Base-by-base conservation (phyloP, 768 basidiomycete species). In the Calvatia gigantea region DNA sequence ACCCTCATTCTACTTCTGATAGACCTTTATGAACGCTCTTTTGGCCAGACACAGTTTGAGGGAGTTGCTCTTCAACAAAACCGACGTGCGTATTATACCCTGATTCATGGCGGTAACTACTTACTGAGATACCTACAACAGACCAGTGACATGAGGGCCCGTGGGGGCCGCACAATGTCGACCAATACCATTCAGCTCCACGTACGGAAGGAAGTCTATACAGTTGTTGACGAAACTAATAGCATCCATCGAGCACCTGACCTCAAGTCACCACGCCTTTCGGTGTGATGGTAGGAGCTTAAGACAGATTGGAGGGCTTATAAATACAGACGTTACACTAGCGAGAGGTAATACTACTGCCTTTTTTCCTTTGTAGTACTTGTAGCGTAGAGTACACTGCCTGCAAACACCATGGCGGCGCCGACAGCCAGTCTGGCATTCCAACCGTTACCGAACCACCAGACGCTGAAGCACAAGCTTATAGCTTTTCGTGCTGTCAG, bases 361-460 rank as follows among this genome's bases (percentile, higher is more conserved):
- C 33, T 31, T 54, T 52, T 57, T 28, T 45, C 48, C 35, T 56
- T 45, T 8, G 27, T 28, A 27, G 19, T 31, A 38, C 53, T 46
- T 0, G 48, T 52, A 3, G 77, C 74, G 67, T 88, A 90, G 62
- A 85, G 59, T 11, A 86, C 63, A 57, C 85, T 87, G 19, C 88
- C 88, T 3, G 77, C 50, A 60, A 91, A 84, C 2, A 94, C 92
- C 82, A 93, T 83, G 3, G 65, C 69, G 3, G 89, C 89, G 21
- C 92, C 92, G 4, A 77, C 33, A 0, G 75, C 84, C 21, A 93
- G 72, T 57, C 83, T 81, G 0, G 65, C 53, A 56, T 89, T 89
- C 82, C 87, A 85, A 4, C 82, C 83, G 58, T 81, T 84, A 1
- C 85, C 85, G 64, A 91, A 92, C 81, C 83, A 91, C 87, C 88